Base-by-base conservation (phyloP, 192 early-diverging fungal species). In the Martensiomyces pterosporus region DNA sequence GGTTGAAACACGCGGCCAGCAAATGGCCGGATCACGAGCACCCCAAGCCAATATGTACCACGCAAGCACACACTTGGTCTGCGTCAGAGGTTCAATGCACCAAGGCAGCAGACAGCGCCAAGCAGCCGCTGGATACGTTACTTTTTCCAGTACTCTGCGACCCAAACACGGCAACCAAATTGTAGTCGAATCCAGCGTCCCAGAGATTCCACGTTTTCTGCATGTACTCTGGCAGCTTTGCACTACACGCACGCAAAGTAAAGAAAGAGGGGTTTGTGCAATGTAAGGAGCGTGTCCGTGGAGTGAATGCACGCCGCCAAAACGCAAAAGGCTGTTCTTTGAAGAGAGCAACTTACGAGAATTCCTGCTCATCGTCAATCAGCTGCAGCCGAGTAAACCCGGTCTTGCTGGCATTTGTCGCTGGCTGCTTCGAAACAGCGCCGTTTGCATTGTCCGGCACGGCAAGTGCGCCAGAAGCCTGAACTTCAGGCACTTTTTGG, bases 101-200 rank as follows among this genome's bases (percentile, higher is more conserved):
- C n/a, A n/a, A n/a, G n/a, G n/a, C n/a, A n/a, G n/a, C n/a, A n/a
- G n/a, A n/a, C n/a, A n/a, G n/a, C n/a, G n/a, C n/a, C n/a, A n/a
- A n/a, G n/a, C n/a, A n/a, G n/a, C n/a, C n/a, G n/a, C n/a, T n/a
- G n/a, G n/a, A n/a, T n/a, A n/a, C n/a, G n/a, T 93, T 97, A 89
- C 90, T 92, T 55, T 99, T 99, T 29, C 97, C 97, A 4, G 94
- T 97, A 78, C 88, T 92, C 69, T 99, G 97, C 25, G 93, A 97
- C 43, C 97, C 97, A 82, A 99, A 97, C 23, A 99, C 94, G 14
- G 97, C 93, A 4, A 97, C 90, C 14, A 98, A 75, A 63, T 97
- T 87, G 62, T 98, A 99, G 64, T 96, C 85, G 51, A 99, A 99
- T 14, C 97, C 97, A 32, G 70, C 72, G 23, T 92, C 84, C 16